phyloP scores from a whole-genome alignment of 148 eudicot species.

The Camellia japonica region DNA sequence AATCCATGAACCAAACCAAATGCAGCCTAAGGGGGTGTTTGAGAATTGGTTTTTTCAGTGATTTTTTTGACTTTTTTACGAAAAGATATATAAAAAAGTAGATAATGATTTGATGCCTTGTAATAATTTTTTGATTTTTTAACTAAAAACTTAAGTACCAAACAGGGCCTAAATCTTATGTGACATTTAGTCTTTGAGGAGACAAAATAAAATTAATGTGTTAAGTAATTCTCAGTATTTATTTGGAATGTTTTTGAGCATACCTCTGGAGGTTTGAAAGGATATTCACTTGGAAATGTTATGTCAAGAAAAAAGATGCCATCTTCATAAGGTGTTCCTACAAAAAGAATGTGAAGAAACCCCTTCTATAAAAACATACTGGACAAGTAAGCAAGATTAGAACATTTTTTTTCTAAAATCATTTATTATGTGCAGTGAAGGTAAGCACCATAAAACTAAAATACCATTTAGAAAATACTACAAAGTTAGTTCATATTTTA shows the following conservation, averaged over 20 bases:
- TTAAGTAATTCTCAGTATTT: background rate
- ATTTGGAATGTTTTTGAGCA: background rate
- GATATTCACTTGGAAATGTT: slow-evolving; percentile 76
- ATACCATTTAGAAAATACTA: background rate
- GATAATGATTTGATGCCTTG: too few species aligned
- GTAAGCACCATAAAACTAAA: background rate
- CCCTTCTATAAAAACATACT: background rate
- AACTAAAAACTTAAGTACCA: too few species aligned
- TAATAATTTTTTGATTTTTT: too few species aligned
- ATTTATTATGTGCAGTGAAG: background rate
- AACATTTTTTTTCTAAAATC: background rate
- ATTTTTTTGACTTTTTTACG: too few species aligned
- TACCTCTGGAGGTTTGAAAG: slow-evolving; percentile 90
- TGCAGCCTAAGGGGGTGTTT: too few species aligned
- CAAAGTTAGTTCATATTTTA: background rate
- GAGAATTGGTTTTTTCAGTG: too few species aligned
- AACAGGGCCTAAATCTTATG: background rate
- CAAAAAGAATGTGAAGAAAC: slow-evolving; percentile 14
- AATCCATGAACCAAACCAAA: too few species aligned
- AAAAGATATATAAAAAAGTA: too few species aligned
- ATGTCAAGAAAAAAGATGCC: slow-evolving; percentile 96
- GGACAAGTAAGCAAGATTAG: background rate
- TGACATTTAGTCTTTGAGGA: slow-evolving; percentile 1
- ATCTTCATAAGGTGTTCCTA: slow-evolving; percentile 91
- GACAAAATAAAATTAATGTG: background rate